These are phyloP conservation scores for Triticum turgidum DNA, from an alignment of 176 grass and related monocot genomes.

Conservation along the genomic window DNA sequence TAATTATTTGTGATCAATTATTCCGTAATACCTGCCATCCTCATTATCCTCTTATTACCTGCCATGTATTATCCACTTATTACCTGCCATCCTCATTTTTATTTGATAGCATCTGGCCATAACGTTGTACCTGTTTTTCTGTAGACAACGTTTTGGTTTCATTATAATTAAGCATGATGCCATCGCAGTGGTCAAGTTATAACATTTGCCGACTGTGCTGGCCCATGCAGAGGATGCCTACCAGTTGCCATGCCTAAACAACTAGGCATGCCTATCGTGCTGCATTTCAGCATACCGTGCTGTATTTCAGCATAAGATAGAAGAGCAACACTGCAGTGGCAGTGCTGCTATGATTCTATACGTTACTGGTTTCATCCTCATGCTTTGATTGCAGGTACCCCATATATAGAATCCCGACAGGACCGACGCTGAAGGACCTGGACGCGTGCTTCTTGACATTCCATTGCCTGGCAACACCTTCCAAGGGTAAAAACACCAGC, in stretches of 20 bases:
- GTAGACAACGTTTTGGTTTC: conserved; percentile 17
- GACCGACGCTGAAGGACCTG: conserved; percentile 95
- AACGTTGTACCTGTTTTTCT: not conserved
- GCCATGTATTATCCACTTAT: too few species aligned
- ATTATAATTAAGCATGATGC: conserved; percentile 26
- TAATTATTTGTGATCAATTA: not conserved
- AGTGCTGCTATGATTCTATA: conserved; percentile 55
- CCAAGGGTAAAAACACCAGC: conserved; percentile 56
- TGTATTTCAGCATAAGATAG: conserved; percentile 64
- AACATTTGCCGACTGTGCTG: conserved; percentile 62
- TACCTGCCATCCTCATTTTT: not conserved
- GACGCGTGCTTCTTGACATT: conserved; percentile 98
- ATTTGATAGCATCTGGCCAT: not conserved
- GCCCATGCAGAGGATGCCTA: conserved; percentile 68
- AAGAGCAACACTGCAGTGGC: conserved; percentile 54
- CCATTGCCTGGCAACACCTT: conserved; percentile 79
- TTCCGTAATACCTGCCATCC: not conserved
- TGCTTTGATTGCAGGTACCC: conserved; percentile 92
- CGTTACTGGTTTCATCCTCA: conserved; percentile 64
- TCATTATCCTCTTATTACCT: not conserved
- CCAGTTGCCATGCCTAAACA: conserved; percentile 64
- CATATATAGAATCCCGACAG: conserved; percentile 98
- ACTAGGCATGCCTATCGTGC: conserved; percentile 54
- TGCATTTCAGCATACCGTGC: conserved; percentile 32
- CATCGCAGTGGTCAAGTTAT: conserved; percentile 35